A percentile compares a stretch with the other conserved stretches of the same genome.
Evolutionary conservation across 164 flowering plant genomes (phyloP).

Genomic region (Pachysandra terminalis): DNA sequence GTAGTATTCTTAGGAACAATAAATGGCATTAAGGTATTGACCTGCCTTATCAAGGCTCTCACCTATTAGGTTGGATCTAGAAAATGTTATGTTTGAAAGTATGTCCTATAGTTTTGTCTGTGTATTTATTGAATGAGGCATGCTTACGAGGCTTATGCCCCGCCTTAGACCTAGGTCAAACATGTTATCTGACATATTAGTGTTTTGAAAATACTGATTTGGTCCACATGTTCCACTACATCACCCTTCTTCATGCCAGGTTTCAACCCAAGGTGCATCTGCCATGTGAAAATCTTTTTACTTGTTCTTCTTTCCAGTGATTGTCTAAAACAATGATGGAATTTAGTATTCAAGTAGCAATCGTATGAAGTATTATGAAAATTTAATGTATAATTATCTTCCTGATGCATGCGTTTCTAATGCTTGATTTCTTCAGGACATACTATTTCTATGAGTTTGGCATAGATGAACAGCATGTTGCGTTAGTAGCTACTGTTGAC

Average conservation of each 20-base stretch:
- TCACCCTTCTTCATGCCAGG: background rate
- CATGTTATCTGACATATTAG: too few species aligned
- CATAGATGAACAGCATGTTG: conserved; percentile 60
- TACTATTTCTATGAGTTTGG: conserved; percentile 92
- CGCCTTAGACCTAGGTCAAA: too few species aligned
- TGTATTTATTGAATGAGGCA: too few species aligned
- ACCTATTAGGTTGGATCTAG: too few species aligned
- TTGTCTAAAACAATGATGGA: background rate
- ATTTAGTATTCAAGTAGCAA: background rate
- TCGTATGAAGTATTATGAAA: background rate
- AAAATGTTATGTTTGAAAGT: too few species aligned
- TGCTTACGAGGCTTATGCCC: too few species aligned
- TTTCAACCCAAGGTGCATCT: background rate
- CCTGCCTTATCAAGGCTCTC: too few species aligned
- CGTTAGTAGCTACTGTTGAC: conserved; percentile 79
- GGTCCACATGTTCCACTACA: too few species aligned
- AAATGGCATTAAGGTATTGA: too few species aligned
- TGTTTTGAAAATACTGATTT: too few species aligned
- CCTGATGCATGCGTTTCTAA: background rate
- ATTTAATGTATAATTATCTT: background rate
- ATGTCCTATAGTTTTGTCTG: too few species aligned
- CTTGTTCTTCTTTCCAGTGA: background rate
- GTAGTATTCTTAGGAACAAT: too few species aligned
- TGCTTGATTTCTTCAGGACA: conserved; percentile 48
- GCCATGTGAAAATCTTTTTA: background rate